Evolutionary conservation across 345 rosid species (phyloP), one percentile per base, ranked within the genome.

Genomic region (Trapa bicornis): DNA sequence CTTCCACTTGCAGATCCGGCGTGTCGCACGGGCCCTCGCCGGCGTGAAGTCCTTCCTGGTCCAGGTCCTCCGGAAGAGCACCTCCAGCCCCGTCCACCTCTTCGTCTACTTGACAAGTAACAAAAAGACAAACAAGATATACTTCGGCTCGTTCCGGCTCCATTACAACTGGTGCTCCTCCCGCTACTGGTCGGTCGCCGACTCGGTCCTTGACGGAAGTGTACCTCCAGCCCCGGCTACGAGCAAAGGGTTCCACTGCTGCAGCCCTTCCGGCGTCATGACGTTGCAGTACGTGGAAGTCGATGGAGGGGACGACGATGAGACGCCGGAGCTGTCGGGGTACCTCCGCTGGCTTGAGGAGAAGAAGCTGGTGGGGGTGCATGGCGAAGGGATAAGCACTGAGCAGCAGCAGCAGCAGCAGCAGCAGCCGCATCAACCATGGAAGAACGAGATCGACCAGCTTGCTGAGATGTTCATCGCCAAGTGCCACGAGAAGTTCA

Each of bases 381-480:
- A 22, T 22, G 29, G 58, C 57, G 0, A 38, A 43, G 22, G 29
- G 29, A 22, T 22, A 22, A 47, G 29, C 37, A n/a, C 65, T 6
- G 22, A 39, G 22, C 17, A 78, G 70, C 22, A 72, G 57, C 43
- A n/a, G n/a, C n/a, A 39, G 22, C 17, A 78, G 70, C 22, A 72
- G 29, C 29, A 22, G 29, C 29, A 22, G 29, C 29, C 29, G 29
- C 29, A 22, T 22, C 29, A 22, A 22, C 29, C 29, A 22, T 22
- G 73, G 72, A 8, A 70, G 65, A 83, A 86, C 64, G 92, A 94
- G 75, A 91, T 94, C 39, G 97, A 93, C 78, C 70, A 71, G 74
- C 67, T 90, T 14, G 98, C 98, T 2, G 97, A 93, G 57, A 66
- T 66, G 85, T 93, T 93, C 65, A 93, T 93, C 33, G 92, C 94